A percentile compares a stretch with the other conserved stretches of the same genome.
Evolutionary conservation across 2,329 filamentous ascomycete species (phyloP).

Genomic region (Cordyceps pruinosa): DNA sequence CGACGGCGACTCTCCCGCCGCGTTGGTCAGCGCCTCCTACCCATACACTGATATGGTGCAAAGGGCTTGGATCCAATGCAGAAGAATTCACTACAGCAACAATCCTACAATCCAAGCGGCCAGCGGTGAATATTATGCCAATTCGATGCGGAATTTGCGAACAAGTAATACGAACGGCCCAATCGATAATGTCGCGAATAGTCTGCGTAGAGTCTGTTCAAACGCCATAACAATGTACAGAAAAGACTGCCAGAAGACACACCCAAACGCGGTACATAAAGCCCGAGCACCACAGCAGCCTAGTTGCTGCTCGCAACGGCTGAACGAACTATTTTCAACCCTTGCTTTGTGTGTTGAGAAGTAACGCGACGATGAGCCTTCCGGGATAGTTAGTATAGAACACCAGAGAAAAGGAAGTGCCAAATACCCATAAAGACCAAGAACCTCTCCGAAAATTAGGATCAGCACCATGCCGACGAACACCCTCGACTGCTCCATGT

Average conservation of each 20-base stretch:
- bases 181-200: too few species aligned
- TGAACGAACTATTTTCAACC: slow-evolving; percentile 34
- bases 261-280: neutral
- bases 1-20: slow-evolving; percentile 13
- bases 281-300: neutral
- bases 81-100: neutral
- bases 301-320: neutral
- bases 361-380: slow-evolving; percentile 86
- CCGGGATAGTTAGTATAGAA: neutral
- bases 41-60: neutral
- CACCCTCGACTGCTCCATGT: slow-evolving; percentile 92
- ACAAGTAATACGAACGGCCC: neutral
- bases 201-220: neutral
- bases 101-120: neutral
- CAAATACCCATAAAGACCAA: slow-evolving; percentile 89
- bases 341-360: slow-evolving; percentile 82
- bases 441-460: slow-evolving; percentile 94
- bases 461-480: slow-evolving; percentile 99
- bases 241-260: neutral
- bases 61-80: neutral
- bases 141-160: neutral
- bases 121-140: neutral
- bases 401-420: neutral
- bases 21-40: slow-evolving; percentile 8
- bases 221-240: slow-evolving; percentile 2